Evolutionary conservation across 805 yeast genomes (phyloP).

Genomic region (Nakazawaea pomicola): DNA sequence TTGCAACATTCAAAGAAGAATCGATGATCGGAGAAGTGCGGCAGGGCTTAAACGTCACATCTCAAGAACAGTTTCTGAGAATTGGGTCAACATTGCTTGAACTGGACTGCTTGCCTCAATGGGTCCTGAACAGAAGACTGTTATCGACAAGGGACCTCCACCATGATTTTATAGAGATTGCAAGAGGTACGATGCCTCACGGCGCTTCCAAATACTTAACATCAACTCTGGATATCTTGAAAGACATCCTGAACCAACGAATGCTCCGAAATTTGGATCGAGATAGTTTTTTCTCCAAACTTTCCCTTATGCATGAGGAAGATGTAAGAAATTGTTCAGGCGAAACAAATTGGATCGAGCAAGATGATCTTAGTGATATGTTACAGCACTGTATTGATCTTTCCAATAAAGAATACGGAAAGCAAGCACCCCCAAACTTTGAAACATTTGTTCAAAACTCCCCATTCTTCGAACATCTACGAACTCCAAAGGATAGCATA

Average conservation of each 20-base stretch:
- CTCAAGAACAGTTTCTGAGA: conserved; percentile 34
- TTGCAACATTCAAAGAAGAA: conserved; percentile 12
- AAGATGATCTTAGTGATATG: conserved; percentile 29
- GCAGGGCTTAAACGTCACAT: conserved; percentile 26
- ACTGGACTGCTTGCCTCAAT: conserved; percentile 59
- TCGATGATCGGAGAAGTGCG: conserved; percentile 1
- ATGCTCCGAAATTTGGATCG: conserved; percentile 28
- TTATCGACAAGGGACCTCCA: conserved; percentile 45
- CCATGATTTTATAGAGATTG: conserved; percentile 36
- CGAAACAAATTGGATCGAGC: conserved; percentile 36
- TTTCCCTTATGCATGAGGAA: conserved; percentile 16
- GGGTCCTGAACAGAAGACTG: conserved; percentile 51
- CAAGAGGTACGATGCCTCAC: conserved; percentile 7
- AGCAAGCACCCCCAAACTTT: conserved; percentile 13
- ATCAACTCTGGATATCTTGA: conserved; percentile 53
- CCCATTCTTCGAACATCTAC: conserved; percentile 20
- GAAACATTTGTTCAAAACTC: conserved; percentile 20
- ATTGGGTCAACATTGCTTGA: conserved; percentile 65
- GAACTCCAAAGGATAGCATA: conserved; percentile 28
- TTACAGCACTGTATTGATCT: conserved; percentile 24
- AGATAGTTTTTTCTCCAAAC: conserved; percentile 4
- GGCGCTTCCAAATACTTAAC: conserved; percentile 23
- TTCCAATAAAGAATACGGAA: conserved; percentile 20
- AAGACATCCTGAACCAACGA: conserved; percentile 53
- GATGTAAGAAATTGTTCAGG: conserved; percentile 19